Conservation (phyloP, 2,329 filamentous ascomycete species). For the Fusarium agapanthi region DNA sequence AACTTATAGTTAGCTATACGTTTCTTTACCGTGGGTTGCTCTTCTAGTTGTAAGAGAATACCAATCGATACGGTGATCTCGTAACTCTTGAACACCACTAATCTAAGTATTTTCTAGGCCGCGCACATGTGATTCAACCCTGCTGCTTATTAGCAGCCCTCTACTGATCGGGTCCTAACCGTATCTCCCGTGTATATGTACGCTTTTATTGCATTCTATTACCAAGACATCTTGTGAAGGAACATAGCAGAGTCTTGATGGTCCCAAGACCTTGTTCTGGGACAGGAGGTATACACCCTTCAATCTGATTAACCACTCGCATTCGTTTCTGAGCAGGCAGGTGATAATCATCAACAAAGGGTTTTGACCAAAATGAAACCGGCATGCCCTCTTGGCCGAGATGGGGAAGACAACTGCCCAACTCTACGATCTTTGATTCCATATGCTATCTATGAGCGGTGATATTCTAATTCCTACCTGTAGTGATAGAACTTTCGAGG, state of each 20-base stretch:
- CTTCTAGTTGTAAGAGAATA: background rate
- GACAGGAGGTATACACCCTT: slow-evolving; percentile 12
- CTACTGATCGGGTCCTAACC: slow-evolving; percentile 11
- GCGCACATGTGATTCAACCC: background rate
- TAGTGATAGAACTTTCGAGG: background rate
- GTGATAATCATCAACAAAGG: slow-evolving; percentile 5
- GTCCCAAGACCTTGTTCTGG: slow-evolving; percentile 13
- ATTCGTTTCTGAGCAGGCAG: slow-evolving; percentile 16
- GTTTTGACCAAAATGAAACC: background rate
- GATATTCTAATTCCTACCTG: background rate
- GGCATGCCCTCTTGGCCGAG: background rate
- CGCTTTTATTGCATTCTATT: background rate
- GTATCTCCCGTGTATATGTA: slow-evolving; percentile 3
- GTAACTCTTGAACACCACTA: background rate
- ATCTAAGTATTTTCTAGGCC: background rate
- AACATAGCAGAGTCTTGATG: slow-evolving; percentile 8
- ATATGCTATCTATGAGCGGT: background rate
- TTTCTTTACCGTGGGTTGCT: too few relatives aligned
- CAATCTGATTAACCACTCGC: slow-evolving; percentile 15
- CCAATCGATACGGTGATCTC: background rate
- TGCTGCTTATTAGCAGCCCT: background rate
- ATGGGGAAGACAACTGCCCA: background rate
- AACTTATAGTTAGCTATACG: background rate
- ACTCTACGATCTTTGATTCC: background rate
- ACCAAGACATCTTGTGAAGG: background rate